Evolutionary conservation across 2,329 filamentous ascomycete species (phyloP).

Genomic region (Claviceps sp.): DNA sequence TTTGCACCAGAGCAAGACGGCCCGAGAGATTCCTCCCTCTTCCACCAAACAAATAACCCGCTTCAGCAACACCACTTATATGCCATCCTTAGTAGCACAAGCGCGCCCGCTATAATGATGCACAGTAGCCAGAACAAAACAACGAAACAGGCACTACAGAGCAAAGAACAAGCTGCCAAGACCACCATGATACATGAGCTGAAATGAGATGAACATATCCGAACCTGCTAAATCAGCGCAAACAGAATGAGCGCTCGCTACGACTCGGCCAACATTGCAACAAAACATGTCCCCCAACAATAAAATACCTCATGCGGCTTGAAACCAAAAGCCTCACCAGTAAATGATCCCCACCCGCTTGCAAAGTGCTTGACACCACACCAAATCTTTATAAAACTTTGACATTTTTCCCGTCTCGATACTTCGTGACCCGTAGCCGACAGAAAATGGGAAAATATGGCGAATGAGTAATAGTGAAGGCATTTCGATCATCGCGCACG

Average conservation of each 20-base stretch:
- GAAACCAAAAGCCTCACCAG: slow-evolving; percentile 23
- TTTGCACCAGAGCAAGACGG: slow-evolving; percentile 20
- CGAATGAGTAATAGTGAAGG: slow-evolving; percentile 3
- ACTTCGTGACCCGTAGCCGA: slow-evolving; percentile 30
- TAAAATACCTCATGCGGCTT: slow-evolving; percentile 15
- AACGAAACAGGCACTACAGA: slow-evolving; percentile 3
- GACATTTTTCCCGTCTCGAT: slow-evolving; percentile 25
- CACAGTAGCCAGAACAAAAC: slow-evolving; percentile 11
- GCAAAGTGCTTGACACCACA: slow-evolving; percentile 19
- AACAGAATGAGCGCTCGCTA: slow-evolving; percentile 17
- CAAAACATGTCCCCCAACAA: slow-evolving; percentile 12
- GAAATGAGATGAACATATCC: too few relatives aligned
- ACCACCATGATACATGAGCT: too few relatives aligned
- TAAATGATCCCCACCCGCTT: slow-evolving; percentile 9
- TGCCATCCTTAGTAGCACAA: slow-evolving; percentile 16
- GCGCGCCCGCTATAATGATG: slow-evolving; percentile 17
- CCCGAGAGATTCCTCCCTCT: slow-evolving; percentile 13
- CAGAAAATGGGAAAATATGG: slow-evolving; percentile 8
- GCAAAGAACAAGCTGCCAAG: slow-evolving; percentile 5
- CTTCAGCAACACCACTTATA: slow-evolving; percentile 19
- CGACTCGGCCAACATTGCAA: slow-evolving; percentile 21
- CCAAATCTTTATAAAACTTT: slow-evolving; percentile 36
- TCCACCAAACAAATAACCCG: slow-evolving; percentile 15
- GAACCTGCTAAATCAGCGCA: too few relatives aligned
- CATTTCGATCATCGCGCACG: slow-evolving; percentile 6